A percentile compares a stretch with the other conserved stretches of the same genome.
phyloP scores from a whole-genome alignment of 192 early-diverging fungal genomes.

The Entophlyctis luteolus region DNA sequence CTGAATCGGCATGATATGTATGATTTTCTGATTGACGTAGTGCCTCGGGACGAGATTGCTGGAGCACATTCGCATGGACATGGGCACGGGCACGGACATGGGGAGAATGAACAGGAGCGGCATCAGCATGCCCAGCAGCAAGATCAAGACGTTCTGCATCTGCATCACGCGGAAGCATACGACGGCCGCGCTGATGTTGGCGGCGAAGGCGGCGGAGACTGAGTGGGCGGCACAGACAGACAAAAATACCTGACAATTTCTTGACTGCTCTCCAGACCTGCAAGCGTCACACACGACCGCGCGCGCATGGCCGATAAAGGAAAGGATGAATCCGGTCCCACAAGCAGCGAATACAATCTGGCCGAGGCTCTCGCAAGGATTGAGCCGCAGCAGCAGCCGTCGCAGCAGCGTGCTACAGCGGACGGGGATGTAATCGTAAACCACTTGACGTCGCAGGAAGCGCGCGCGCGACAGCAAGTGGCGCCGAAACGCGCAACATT shows the following conservation, averaged over 20 bases:
- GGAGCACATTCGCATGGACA: no score
- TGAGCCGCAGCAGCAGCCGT: neutral
- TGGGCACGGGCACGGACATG: neutral
- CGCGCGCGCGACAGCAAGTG: neutral
- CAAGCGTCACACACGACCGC: no score
- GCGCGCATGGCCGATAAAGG: no score
- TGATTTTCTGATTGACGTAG: conserved; percentile 97
- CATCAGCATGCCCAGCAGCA: no score
- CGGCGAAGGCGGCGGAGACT: no score
- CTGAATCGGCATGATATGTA: conserved; percentile 89
- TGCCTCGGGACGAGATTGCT: conserved; percentile 75
- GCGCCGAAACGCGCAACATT: neutral
- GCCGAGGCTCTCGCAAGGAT: conserved; percentile 9
- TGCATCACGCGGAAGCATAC: no score
- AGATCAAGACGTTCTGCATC: no score
- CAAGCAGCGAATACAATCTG: conserved; percentile 3
- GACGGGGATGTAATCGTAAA: neutral
- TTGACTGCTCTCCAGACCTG: no score
- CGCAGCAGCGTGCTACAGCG: neutral
- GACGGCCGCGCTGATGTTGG: no score
- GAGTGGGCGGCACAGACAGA: no score
- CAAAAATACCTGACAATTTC: no score
- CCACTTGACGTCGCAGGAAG: neutral
- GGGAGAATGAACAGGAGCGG: neutral
- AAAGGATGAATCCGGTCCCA: no score